Percentiles rank a stretch among this genome's conserved stretches.
Evolutionary conservation across 2,329 filamentous ascomycete genomes (phyloP).

Genomic region (Cladobotryum mycophilum): DNA sequence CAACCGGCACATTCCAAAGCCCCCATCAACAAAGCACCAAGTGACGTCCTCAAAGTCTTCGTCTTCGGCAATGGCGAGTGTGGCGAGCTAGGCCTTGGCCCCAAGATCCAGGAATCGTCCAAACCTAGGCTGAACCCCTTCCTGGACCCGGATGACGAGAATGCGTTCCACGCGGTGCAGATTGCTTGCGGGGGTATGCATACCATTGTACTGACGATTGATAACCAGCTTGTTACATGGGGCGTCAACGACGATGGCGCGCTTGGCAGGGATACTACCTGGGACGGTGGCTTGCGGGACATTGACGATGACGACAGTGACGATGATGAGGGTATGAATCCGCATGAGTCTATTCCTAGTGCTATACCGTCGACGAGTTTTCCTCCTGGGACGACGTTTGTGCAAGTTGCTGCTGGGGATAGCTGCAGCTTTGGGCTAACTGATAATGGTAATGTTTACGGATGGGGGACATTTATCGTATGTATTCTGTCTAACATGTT

Average conservation of each 20-base stretch:
- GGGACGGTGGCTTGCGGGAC: constrained; percentile 39
- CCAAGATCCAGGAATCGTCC: neutral
- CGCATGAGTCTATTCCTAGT: constrained; percentile 57
- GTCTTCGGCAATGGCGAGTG: constrained; percentile 14
- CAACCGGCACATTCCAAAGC: too few species aligned
- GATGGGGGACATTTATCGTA: too few species aligned
- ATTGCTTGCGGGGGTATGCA: constrained; percentile 60
- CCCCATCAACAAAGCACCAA: constrained; percentile 8
- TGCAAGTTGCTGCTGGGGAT: too few species aligned
- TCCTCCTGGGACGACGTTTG: constrained; percentile 19
- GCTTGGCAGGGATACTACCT: constrained; percentile 61
- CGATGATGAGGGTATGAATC: constrained; percentile 52
- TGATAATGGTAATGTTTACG: too few species aligned
- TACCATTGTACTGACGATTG: constrained; percentile 51
- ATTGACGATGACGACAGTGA: constrained; percentile 9
- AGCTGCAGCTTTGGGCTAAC: too few species aligned
- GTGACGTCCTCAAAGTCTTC: constrained; percentile 7
- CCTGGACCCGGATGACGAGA: constrained; percentile 44
- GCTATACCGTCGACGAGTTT: constrained; percentile 51
- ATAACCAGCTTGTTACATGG: constrained; percentile 75
- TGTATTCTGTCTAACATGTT: too few species aligned
- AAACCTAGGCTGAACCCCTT: constrained; percentile 42
- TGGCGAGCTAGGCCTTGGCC: constrained; percentile 15
- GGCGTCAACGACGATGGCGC: constrained; percentile 76
- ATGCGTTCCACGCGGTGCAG: constrained; percentile 43